Percentiles rank a stretch among this genome's conserved stretches.
Evolutionary conservation across 2,329 filamentous ascomycete genomes (phyloP).

Genomic region (Talaromyces sp.): DNA sequence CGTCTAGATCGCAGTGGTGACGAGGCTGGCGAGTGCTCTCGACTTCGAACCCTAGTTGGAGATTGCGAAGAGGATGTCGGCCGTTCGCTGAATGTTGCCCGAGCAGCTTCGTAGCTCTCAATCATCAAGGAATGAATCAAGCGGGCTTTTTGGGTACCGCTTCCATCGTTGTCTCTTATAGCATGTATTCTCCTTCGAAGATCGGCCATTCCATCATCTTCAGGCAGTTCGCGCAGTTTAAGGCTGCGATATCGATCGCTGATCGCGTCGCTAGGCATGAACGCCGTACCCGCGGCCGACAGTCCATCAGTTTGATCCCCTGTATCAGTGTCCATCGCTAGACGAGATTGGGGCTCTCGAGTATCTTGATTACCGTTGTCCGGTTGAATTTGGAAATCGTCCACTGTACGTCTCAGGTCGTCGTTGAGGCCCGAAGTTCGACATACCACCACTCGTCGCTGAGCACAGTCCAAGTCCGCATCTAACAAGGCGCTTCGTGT

Average conservation of each 20-base stretch:
- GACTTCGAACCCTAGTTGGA: slow-evolving; percentile 25
- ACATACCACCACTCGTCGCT: slow-evolving; percentile 8
- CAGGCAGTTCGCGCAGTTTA: slow-evolving; percentile 51
- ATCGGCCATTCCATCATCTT: slow-evolving; percentile 73
- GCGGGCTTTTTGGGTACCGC: slow-evolving; percentile 64
- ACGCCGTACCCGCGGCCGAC: background rate
- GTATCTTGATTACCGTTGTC: background rate
- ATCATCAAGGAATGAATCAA: slow-evolving; percentile 69
- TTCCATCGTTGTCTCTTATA: slow-evolving; percentile 61
- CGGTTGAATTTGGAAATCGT: slow-evolving; percentile 6
- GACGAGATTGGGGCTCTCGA: background rate
- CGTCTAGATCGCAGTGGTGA: slow-evolving; percentile 32
- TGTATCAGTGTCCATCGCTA: background rate
- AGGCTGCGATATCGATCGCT: slow-evolving; percentile 2
- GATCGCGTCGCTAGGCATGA: background rate
- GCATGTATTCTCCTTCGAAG: slow-evolving; percentile 65
- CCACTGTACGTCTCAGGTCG: slow-evolving; percentile 7
- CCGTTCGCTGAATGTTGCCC: slow-evolving; percentile 27
- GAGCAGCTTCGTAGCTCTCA: slow-evolving; percentile 60
- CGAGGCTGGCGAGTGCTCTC: slow-evolving; percentile 23
- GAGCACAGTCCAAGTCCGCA: slow-evolving; percentile 2
- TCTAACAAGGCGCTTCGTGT: background rate
- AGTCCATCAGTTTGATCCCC: background rate
- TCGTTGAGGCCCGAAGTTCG: slow-evolving; percentile 8
- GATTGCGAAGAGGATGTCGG: slow-evolving; percentile 22